Evolutionary conservation across 2,329 filamentous ascomycete genomes (phyloP).

Genomic region (Colletotrichum orchidophilum): DNA sequence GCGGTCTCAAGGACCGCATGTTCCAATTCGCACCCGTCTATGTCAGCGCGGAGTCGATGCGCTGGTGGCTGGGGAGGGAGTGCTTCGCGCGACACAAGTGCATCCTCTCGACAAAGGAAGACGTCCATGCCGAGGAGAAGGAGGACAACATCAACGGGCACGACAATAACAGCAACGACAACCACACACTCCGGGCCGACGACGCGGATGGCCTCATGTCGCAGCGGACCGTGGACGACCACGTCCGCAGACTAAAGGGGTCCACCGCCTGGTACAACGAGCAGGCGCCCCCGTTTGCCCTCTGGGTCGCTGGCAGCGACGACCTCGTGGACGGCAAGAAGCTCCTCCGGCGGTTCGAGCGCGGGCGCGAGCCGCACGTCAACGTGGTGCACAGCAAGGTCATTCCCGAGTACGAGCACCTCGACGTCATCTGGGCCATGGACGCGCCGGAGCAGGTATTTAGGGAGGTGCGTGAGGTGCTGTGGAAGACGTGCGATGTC

Average conservation of each 20-base stretch:
- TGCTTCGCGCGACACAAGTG: conserved; percentile 85
- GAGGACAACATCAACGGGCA: conserved; percentile 61
- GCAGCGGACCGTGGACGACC: conserved; percentile 39
- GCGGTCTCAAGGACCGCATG: conserved; percentile 79
- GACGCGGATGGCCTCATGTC: conserved; percentile 41
- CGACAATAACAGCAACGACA: conserved; percentile 46
- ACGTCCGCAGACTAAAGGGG: conserved; percentile 53
- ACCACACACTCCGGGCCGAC: conserved; percentile 42
- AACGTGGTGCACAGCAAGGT: conserved; percentile 83
- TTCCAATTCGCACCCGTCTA: conserved; percentile 95
- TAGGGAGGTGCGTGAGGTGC: conserved; percentile 78
- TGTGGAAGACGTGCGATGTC: conserved; percentile 79
- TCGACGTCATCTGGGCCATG: conserved; percentile 96
- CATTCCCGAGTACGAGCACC: conserved; percentile 89
- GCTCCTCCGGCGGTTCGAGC: conserved; percentile 77
- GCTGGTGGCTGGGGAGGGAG: conserved; percentile 92
- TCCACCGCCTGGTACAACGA: conserved; percentile 83
- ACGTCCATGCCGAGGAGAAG: conserved; percentile 68
- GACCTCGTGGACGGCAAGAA: conserved; percentile 83
- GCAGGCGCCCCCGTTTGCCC: conserved; percentile 81
- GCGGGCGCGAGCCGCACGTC: conserved; percentile 83
- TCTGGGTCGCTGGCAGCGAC: conserved; percentile 89
- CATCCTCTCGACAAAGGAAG: conserved; percentile 82
- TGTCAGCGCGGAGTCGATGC: conserved; percentile 88
- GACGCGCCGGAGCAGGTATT: conserved; percentile 87